A percentile compares a stretch with the other conserved stretches of the same genome.
Evolutionary conservation across 1,284 basidiomycete genomes (phyloP).

Genomic region (Irpex sp.): DNA sequence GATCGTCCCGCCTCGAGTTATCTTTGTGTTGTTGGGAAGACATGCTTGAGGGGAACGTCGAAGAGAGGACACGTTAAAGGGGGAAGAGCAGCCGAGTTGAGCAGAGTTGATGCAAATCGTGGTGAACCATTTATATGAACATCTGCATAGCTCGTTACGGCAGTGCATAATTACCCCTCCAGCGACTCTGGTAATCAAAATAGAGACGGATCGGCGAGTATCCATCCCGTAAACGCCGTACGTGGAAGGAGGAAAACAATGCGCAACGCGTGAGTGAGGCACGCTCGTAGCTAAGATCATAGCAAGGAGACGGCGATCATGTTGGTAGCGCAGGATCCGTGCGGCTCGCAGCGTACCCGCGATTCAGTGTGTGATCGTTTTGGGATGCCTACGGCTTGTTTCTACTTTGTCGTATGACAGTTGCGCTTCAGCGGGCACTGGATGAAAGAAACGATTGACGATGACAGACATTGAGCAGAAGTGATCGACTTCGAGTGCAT

Average conservation of each 20-base stretch:
- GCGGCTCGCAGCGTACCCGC: not conserved
- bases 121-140: not conserved
- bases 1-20: constrained; percentile 33
- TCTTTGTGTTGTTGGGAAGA: constrained; percentile 32
- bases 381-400: not conserved
- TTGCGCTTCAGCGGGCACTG: not conserved
- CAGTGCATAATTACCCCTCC: constrained; percentile 2
- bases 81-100: constrained; percentile 9
- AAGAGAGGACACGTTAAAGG: constrained; percentile 8
- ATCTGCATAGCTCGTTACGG: constrained; percentile 4
- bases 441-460: not conserved
- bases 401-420: not conserved
- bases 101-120: constrained; percentile 10
- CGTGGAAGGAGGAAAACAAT: not conserved
- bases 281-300: not conserved
- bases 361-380: not conserved
- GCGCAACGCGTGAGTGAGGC: not conserved
- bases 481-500: constrained; percentile 3
- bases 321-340: not conserved
- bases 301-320: constrained; percentile 1
- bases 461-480: not conserved
- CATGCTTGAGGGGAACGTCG: constrained; percentile 27
- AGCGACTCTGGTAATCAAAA: not conserved
- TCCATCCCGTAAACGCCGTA: not conserved
- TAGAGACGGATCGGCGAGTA: not conserved